Base-by-base conservation (phyloP, 2,329 filamentous ascomycete genomes). In the Neofusicoccum ribis region DNA sequence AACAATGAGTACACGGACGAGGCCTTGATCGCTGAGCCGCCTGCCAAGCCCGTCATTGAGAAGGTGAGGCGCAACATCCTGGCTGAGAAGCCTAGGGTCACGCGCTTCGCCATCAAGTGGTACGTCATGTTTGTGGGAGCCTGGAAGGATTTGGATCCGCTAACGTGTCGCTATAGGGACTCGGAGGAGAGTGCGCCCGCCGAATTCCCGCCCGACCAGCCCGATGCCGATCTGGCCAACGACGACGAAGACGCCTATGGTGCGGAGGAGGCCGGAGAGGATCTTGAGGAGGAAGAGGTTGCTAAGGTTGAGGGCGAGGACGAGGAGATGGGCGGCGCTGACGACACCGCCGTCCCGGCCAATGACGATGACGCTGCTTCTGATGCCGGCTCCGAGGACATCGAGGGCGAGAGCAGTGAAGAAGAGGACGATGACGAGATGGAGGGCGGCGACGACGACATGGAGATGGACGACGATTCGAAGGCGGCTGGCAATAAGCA, bases 1-100 rank as follows among this genome's bases (percentile, higher is more conserved):
- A 99, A 98, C 85, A 99, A 99, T 74, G 96, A 99, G 79, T 99
- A 99, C 79, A 92, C 96, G 72, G 91, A 91, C 31, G 92, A 96
- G 73, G 92, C 96, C 77, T 86, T 99, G 68, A 90, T 88, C 72
- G 88, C 90, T 54, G 93, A 98, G 72, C 95, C 95, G 9, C 95
- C 95, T 6, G 85, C 92, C 65, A 97, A 97, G 83, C 93, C 93
- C 44, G 85, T 96, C 71, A 89, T 98, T 69, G 96, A 99, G 77
- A 92, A 93, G 74, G 92, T 99, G 69, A 88, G 88, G 70, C 90
- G 96, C 72, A 97, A 96, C 75, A 91, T 99, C 59, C 86, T 99
- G 43, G 93, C 93, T 3, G 94, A 98, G 82, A 99, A 99, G 86
- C 95, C 95, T 12, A 88, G 95, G 79, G 95, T 99, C 60, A 99